Conservation (phyloP, 495 filamentous ascomycete species). For the Talaromyces liani region DNA sequence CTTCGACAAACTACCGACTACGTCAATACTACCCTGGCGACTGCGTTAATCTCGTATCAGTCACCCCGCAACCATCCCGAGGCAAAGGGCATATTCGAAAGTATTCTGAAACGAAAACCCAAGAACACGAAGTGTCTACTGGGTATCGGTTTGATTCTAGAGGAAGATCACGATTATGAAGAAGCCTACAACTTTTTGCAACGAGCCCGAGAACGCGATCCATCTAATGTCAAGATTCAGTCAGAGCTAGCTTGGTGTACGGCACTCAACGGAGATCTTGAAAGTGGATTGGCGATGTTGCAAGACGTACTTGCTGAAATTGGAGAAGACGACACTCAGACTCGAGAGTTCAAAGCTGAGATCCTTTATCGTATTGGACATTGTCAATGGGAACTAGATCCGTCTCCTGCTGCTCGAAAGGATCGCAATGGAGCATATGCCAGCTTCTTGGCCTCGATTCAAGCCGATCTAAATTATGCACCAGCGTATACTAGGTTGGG, state of each 20-base stretch:
- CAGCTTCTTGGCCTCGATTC: slow-evolving; percentile 75
- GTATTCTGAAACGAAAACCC: slow-evolving; percentile 62
- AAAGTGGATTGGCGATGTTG: slow-evolving; percentile 55
- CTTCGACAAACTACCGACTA: slow-evolving; percentile 64
- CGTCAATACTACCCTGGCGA: slow-evolving; percentile 68
- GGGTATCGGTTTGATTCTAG: slow-evolving; percentile 81
- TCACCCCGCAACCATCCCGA: slow-evolving; percentile 83
- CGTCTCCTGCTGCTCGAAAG: slow-evolving; percentile 63
- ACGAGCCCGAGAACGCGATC: slow-evolving; percentile 63
- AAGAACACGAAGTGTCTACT: slow-evolving; percentile 73
- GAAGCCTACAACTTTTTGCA: slow-evolving; percentile 71
- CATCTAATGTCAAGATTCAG: slow-evolving; percentile 63
- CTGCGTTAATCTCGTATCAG: slow-evolving; percentile 78
- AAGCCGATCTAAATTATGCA: slow-evolving; percentile 82
- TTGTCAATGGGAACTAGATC: slow-evolving; percentile 78
- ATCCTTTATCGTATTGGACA: slow-evolving; percentile 82
- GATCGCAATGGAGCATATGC: slow-evolving; percentile 71
- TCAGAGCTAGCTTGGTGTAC: slow-evolving; percentile 86
- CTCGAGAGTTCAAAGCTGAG: slow-evolving; percentile 69
- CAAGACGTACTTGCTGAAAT: slow-evolving; percentile 59
- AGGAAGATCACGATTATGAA: slow-evolving; percentile 82
- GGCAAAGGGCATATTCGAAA: slow-evolving; percentile 74
- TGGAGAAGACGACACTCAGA: slow-evolving; percentile 42
- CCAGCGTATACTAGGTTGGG: slow-evolving; percentile 90
- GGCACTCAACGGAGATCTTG: slow-evolving; percentile 70